A percentile compares a stretch with the other conserved stretches of the same genome.
phyloP scores from a whole-genome alignment of 768 basidiomycete species.

The Mycena floridula region DNA sequence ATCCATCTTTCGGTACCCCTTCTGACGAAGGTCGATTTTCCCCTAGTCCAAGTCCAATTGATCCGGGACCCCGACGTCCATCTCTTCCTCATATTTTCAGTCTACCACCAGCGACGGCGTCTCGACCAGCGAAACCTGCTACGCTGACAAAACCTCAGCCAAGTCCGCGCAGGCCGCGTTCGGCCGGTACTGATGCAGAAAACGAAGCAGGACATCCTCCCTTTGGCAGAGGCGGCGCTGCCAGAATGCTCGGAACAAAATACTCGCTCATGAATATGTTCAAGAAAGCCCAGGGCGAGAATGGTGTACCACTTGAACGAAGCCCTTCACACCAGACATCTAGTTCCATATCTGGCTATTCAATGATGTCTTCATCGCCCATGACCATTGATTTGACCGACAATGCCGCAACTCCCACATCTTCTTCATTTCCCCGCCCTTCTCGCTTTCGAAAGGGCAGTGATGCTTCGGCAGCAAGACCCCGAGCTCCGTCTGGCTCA shows the following conservation, averaged over 20 bases:
- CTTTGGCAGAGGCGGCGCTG: conserved; percentile 28
- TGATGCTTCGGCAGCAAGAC: conserved; percentile 23
- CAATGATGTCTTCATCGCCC: conserved; percentile 16
- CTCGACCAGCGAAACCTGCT: conserved; percentile 28
- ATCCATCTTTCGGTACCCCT: conserved; percentile 24
- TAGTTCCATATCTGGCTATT: conserved; percentile 9
- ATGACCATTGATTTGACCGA: no score
- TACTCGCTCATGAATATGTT: conserved; percentile 71
- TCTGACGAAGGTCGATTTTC: conserved; percentile 21
- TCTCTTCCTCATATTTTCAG: conserved; percentile 57
- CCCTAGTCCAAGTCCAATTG: conserved; percentile 21
- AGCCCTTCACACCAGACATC: conserved; percentile 14
- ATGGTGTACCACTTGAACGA: conserved; percentile 10
- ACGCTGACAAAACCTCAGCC: conserved; percentile 21
- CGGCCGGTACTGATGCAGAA: conserved; percentile 66
- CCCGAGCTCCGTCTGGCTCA: conserved; percentile 18
- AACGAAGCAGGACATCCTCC: conserved; percentile 25
- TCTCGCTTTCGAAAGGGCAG: conserved; percentile 25
- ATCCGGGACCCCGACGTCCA: conserved; percentile 48
- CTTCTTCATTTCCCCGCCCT: conserved; percentile 16
- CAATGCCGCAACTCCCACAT: no score
- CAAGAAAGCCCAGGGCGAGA: conserved; percentile 45
- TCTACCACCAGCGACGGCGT: conserved; percentile 19
- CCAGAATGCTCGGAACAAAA: conserved; percentile 56
- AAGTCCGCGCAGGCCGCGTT: conserved; percentile 55